These are phyloP conservation scores for Xerocomellus chrysenteron DNA, from an alignment of 768 basidiomycete species.

Conservation along the genomic window DNA sequence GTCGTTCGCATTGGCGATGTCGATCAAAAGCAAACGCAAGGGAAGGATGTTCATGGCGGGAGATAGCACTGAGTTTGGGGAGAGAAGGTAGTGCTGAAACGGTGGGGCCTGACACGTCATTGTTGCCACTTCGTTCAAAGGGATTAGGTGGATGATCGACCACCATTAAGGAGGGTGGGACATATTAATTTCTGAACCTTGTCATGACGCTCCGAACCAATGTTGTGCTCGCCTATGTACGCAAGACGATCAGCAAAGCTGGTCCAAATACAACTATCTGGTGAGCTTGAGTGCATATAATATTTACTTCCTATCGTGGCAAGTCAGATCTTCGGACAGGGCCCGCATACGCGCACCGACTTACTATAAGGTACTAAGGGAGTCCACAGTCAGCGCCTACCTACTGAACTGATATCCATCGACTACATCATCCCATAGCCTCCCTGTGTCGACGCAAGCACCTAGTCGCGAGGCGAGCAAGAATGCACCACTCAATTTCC, in stretches of 20 bases:
- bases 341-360: not conserved
- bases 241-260: no score
- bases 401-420: constrained; percentile 17
- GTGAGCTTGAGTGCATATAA: not conserved
- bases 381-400: not conserved
- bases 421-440: constrained; percentile 73
- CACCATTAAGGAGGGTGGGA: not conserved
- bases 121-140: not conserved
- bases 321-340: not conserved
- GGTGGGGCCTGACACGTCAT: not conserved
- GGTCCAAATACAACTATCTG: not conserved
- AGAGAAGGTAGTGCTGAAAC: constrained; percentile 3
- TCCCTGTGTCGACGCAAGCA: constrained; percentile 70
- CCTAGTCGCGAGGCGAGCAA: constrained; percentile 72
- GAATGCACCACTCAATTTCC: constrained; percentile 83
- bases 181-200: not conserved
- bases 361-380: not conserved
- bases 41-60: constrained; percentile 22
- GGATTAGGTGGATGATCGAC: not conserved
- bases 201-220: not conserved
- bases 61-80: constrained; percentile 13
- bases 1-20: constrained; percentile 20
- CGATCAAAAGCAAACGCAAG: constrained; percentile 23
- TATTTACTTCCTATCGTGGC: not conserved
- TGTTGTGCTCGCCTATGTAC: not conserved